Percentiles rank a stretch among this genome's conserved stretches.
These are phyloP conservation scores for Populus davidiana DNA, from an alignment of 345 rosid genomes.

Conservation along the genomic window DNA sequence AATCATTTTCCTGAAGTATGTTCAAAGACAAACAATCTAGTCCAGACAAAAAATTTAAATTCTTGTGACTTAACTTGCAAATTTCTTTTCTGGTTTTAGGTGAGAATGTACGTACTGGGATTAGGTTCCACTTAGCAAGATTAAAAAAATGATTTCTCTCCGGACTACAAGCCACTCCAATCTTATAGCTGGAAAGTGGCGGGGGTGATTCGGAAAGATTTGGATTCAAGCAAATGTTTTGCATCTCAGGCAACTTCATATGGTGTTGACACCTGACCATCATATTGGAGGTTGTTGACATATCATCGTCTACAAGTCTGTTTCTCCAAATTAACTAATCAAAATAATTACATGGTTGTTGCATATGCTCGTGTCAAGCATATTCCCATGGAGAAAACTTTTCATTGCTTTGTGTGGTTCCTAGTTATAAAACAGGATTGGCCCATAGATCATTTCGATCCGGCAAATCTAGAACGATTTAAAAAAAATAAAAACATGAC, in stretches of 20 bases:
- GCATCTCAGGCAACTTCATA: not conserved
- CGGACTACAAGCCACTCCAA: not conserved
- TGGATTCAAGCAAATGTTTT: not conserved
- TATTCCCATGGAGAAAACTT: too few relatives aligned
- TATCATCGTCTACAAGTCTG: conserved; percentile 17
- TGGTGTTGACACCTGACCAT: conserved; percentile 1
- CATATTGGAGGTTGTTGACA: conserved; percentile 27
- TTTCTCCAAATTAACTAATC: not conserved
- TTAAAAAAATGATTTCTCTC: not conserved
- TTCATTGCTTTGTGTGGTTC: too few relatives aligned
- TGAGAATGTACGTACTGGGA: too few relatives aligned
- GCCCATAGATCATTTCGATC: too few relatives aligned
- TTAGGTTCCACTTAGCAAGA: too few relatives aligned
- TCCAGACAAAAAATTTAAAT: not conserved
- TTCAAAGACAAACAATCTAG: not conserved
- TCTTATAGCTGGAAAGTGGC: not conserved
- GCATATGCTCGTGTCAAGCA: too few relatives aligned
- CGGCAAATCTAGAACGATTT: too few relatives aligned
- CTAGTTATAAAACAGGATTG: too few relatives aligned
- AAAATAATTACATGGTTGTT: not conserved
- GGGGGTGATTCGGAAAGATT: conserved; percentile 6
- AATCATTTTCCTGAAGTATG: not conserved
- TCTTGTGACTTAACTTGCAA: too few relatives aligned
- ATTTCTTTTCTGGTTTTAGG: too few relatives aligned
- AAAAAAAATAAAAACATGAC: too few relatives aligned